Evolutionary conservation across 208 protist genomes (phyloP), one percentile per base, ranked within the genome.

Genomic region (Leishmania braziliensis): DNA sequence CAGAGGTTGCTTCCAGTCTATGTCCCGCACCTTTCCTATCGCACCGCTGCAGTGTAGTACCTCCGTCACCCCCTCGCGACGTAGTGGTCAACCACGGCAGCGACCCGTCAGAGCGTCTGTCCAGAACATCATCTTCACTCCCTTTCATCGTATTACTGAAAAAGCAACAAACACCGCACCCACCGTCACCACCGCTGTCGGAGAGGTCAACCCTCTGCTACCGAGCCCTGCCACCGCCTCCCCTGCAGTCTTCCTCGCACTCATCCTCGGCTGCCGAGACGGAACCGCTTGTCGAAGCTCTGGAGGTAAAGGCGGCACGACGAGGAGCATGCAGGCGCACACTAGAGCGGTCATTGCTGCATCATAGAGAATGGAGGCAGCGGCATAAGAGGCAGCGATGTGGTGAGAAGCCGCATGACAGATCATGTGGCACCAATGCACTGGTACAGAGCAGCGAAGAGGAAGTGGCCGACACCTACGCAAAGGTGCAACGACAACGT

Each of bases 381-480:
- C 74, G 26, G 72, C 50, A 68, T 56, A 65, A 62, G 53, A 65
- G 56, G 39, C 72, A 63, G 0, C 53, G 72, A 46, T 16, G 2
- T 62, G 33, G 46, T 29, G 46, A 36, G 36, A 33, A 36, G 23
- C 10, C 46, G 46, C 10, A 36, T n/a, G 23, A 51, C 26, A 26
- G 46, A 43, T 33, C 48, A 73, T 12, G 69, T 73, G 48, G 26
- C 46, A 73, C 46, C 20, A 8, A 51, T 73, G 69, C 46, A 51
- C 8, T 26, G 39, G 14, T n/a, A 29, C 43, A 29, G 46, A 73
- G 69, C 46, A 73, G 33, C 46, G 63, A 62, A 23, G 76, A 79
- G 76, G 76, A 36, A 20, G 33, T 58, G 63, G 76, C 58, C 46
- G 63, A 69, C 46, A 84, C 80, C 51, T 84, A 84, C 66, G 65